These are phyloP conservation scores for Pseudocercospora eumusae DNA, from an alignment of 2,329 filamentous ascomycete species.

Conservation along the genomic window DNA sequence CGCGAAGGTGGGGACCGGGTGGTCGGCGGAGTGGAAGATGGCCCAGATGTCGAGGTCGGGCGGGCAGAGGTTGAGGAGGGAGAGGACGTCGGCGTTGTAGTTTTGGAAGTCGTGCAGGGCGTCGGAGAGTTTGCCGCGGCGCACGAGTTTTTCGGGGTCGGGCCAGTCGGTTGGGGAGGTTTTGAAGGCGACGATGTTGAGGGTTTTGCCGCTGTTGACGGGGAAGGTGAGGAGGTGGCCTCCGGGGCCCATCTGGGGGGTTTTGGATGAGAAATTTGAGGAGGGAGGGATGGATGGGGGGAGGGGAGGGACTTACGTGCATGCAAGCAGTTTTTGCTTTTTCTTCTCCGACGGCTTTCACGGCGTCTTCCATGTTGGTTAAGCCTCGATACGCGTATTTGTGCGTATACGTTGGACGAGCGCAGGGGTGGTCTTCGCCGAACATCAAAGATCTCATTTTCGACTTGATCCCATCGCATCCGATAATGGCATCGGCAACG, in stretches of 20 bases:
- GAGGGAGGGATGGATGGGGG: no score
- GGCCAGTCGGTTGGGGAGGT: slow-evolving; percentile 31
- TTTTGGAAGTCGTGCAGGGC: slow-evolving; percentile 33
- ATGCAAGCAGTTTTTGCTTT: slow-evolving; percentile 35
- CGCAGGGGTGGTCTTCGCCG: slow-evolving; percentile 44
- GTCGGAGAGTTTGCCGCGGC: slow-evolving; percentile 28
- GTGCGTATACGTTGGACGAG: slow-evolving; percentile 55
- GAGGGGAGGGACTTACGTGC: no score
- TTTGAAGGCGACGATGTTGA: slow-evolving; percentile 36
- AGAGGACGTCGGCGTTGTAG: slow-evolving; percentile 30
- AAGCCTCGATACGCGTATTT: slow-evolving; percentile 65
- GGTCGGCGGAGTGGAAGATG: slow-evolving; percentile 44
- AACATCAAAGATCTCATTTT: slow-evolving; percentile 51
- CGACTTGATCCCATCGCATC: slow-evolving; percentile 55
- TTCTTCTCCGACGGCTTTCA: slow-evolving; percentile 33
- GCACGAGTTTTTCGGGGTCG: slow-evolving; percentile 28
- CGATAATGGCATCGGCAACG: slow-evolving; percentile 44
- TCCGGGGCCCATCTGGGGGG: slow-evolving; percentile 34
- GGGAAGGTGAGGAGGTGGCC: slow-evolving; percentile 64
- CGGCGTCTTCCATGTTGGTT: slow-evolving; percentile 54
- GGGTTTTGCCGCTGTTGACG: slow-evolving; percentile 31
- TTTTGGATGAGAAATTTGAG: no score
- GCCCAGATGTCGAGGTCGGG: slow-evolving; percentile 41
- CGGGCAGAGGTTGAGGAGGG: slow-evolving; percentile 32
- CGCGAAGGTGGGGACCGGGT: slow-evolving; percentile 42